phyloP scores from a whole-genome alignment of 1,284 basidiomycete species.

The Rhodotorula sp. region DNA sequence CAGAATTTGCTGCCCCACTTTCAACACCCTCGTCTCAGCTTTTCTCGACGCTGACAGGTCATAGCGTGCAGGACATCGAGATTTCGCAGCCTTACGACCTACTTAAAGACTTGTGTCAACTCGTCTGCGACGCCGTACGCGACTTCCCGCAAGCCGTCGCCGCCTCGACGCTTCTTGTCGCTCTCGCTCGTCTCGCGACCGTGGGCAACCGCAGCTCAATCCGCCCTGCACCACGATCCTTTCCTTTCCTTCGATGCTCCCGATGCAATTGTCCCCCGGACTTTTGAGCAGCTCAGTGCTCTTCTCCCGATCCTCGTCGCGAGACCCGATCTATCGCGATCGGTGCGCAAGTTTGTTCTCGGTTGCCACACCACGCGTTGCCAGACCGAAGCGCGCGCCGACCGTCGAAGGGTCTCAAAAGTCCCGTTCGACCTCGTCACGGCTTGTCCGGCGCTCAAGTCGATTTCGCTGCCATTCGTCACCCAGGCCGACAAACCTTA shows the following conservation, averaged over 20 bases:
- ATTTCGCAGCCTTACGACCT: not conserved
- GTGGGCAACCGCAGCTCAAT: slow-evolving; percentile 18
- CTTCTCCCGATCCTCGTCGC: slow-evolving; percentile 8
- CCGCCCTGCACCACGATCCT: not conserved
- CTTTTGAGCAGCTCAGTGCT: not conserved
- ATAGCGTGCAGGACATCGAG: not conserved
- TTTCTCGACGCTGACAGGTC: not conserved
- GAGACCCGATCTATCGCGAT: slow-evolving; percentile 7
- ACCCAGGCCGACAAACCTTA: slow-evolving; percentile 11
- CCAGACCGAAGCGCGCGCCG: slow-evolving; percentile 3
- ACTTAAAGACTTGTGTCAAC: slow-evolving; percentile 6
- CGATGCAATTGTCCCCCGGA: slow-evolving; percentile 6
- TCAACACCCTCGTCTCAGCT: not conserved
- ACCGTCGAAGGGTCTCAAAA: slow-evolving; percentile 6
- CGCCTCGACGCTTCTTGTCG: slow-evolving; percentile 11
- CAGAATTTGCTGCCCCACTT: too few relatives aligned
- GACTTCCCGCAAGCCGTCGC: not conserved
- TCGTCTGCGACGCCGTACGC: not conserved
- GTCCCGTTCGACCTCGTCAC: slow-evolving; percentile 7
- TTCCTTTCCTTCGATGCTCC: slow-evolving; percentile 24
- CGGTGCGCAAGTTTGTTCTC: slow-evolving; percentile 9
- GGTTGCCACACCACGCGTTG: slow-evolving; percentile 13
- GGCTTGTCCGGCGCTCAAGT: not conserved
- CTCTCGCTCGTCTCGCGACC: slow-evolving; percentile 24
- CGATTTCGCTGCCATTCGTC: slow-evolving; percentile 22